Base-by-base conservation (phyloP, 2,329 filamentous ascomycete genomes). In the Leptographium galeiforme region DNA sequence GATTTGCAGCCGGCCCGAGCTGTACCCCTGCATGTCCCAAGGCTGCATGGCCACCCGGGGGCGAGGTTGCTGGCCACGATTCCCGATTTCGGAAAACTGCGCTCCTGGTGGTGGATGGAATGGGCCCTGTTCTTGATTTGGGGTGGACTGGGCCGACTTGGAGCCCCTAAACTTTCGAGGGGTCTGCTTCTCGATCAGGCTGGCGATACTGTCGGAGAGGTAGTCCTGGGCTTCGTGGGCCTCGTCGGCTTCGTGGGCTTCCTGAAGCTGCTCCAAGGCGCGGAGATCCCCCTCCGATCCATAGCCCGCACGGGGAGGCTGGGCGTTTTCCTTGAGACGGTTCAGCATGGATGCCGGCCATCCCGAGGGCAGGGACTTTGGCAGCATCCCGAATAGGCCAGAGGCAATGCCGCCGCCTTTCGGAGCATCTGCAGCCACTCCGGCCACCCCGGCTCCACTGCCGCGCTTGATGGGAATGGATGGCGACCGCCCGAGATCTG, bases 291-390 rank as follows among this genome's bases (percentile, higher is more conserved):
- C 25, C 5, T 48, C 11, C 18, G 41, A 32, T 12, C 16, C 18
- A 4, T 7, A 30, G 34, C 32, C 13, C 38, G 13, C 50, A 16
- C 5, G 50, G 47, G 54, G 25, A 1, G 57, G 57, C 6, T 57
- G 47, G 32, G 62, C 45, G 52, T 59, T 61, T 48, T 63, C 60
- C 53, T 60, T 63, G 7, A 64, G 14, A 8, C 56, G 48, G 41
- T 65, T 63, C 12, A 71, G 61, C 2, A 63, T 64, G 1, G 64
- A 62, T 1, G 64, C 62, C 2, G 64, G 64, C 56, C 64, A 67
- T 19, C 60, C 66, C 8, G 63, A 64, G 2, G 67, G 63, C 1
- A 66, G 51, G 4, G 53, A 51, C 6, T 19, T 60, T 0, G 62
- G 57, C 6, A 65, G 59, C 30, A 64, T 64, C 8, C 59, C 58